Percentiles rank a stretch among this genome's conserved stretches.
Conservation (phyloP, 1,284 basidiomycete species). For the Tausonia pullulans region DNA sequence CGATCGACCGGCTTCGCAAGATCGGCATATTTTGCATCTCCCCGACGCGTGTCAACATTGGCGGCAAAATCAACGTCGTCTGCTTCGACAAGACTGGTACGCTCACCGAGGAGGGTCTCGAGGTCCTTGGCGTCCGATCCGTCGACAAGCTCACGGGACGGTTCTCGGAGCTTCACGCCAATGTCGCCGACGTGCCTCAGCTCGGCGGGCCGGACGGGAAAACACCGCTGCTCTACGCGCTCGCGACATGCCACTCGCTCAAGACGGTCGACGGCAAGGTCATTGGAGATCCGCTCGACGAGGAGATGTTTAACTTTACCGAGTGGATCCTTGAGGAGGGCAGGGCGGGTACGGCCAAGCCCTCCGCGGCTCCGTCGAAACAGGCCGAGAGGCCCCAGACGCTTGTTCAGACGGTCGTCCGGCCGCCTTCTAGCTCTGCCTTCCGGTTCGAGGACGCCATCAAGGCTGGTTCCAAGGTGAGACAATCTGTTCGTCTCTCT, state of each 20-base stretch:
- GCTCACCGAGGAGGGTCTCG: constrained; percentile 93
- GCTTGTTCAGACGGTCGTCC: constrained; percentile 90
- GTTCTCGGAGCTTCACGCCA: constrained; percentile 84
- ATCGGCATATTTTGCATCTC: constrained; percentile 93
- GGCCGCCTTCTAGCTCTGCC: constrained; percentile 79
- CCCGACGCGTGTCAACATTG: constrained; percentile 85
- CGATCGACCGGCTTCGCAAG: constrained; percentile 78
- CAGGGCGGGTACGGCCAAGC: constrained; percentile 35
- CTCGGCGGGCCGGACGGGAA: constrained; percentile 49
- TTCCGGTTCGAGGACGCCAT: constrained; percentile 89
- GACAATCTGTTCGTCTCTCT: constrained; percentile 18
- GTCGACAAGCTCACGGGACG: constrained; percentile 58
- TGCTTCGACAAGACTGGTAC: constrained; percentile 99
- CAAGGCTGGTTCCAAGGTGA: constrained; percentile 61
- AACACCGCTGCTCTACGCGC: constrained; percentile 76
- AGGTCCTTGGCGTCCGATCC: constrained; percentile 83
- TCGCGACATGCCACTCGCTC: constrained; percentile 92
- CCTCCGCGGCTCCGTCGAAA: constrained; percentile 19
- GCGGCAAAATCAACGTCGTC: constrained; percentile 90
- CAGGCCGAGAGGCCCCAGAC: constrained; percentile 65
- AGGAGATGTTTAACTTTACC: constrained; percentile 93
- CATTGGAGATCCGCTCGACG: constrained; percentile 91
- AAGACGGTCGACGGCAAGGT: constrained; percentile 81
- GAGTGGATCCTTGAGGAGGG: constrained; percentile 95
- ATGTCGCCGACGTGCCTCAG: constrained; percentile 73